phyloP scores from a whole-genome alignment of 805 yeast species.

The Metschnikowia corniflorae region DNA sequence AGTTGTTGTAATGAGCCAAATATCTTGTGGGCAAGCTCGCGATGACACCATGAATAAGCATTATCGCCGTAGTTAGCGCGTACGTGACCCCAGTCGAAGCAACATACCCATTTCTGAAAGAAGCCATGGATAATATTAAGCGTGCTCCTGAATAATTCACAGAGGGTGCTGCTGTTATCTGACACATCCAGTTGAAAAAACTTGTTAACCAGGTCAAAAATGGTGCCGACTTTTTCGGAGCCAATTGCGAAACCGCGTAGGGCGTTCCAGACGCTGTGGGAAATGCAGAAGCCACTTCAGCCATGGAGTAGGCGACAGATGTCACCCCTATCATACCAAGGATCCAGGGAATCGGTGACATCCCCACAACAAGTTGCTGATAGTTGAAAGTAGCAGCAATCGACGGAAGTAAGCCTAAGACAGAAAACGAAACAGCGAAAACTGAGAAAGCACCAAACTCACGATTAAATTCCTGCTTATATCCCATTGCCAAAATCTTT shows the following conservation, averaged over 20 bases:
- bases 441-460: slow-evolving; percentile 55
- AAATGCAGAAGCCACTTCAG: slow-evolving; percentile 61
- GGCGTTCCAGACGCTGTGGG: slow-evolving; percentile 71
- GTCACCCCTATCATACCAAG: slow-evolving; percentile 53
- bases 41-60: slow-evolving; percentile 44
- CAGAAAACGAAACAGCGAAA: slow-evolving; percentile 61
- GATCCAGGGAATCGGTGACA: slow-evolving; percentile 59
- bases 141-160: slow-evolving; percentile 56
- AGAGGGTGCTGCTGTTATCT: slow-evolving; percentile 59
- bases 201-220: slow-evolving; percentile 60
- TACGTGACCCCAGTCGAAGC: slow-evolving; percentile 49
- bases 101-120: slow-evolving; percentile 34
- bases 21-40: slow-evolving; percentile 53
- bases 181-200: slow-evolving; percentile 64
- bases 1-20: slow-evolving; percentile 49
- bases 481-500: slow-evolving; percentile 54
- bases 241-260: slow-evolving; percentile 60
- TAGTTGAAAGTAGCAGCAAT: slow-evolving; percentile 60
- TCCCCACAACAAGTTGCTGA: slow-evolving; percentile 58
- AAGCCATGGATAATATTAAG: slow-evolving; percentile 51
- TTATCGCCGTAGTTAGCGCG: slow-evolving; percentile 50
- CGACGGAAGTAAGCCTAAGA: slow-evolving; percentile 62
- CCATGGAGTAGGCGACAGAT: slow-evolving; percentile 58
- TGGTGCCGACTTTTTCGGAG: slow-evolving; percentile 53
- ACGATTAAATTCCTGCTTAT: slow-evolving; percentile 60